Conservation (phyloP, 1,284 basidiomycete genomes). For the Trichosporon ovoides region DNA sequence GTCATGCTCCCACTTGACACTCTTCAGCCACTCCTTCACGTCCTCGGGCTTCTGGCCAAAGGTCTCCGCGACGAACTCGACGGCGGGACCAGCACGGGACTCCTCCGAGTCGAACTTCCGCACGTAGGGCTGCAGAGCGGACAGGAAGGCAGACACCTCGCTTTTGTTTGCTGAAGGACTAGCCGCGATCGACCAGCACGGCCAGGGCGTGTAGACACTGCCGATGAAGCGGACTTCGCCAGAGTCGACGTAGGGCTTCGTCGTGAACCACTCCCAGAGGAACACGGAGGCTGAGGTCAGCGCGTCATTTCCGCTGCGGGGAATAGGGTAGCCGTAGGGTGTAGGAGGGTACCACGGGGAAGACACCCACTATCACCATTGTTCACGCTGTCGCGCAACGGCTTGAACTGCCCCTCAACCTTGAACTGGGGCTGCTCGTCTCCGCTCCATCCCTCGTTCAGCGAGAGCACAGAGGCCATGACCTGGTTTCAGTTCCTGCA, state of each 20-base stretch:
- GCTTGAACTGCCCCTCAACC: constrained; percentile 81
- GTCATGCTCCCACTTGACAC: constrained; percentile 66
- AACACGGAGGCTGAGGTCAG: constrained; percentile 35
- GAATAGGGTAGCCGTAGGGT: no score
- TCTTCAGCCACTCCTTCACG: constrained; percentile 69
- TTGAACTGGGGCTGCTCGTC: constrained; percentile 61
- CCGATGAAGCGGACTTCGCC: constrained; percentile 70
- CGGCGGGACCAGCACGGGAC: constrained; percentile 57
- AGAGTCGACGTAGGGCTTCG: constrained; percentile 80
- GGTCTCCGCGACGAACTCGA: constrained; percentile 67
- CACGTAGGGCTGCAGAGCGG: constrained; percentile 61
- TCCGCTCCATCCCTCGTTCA: constrained; percentile 70
- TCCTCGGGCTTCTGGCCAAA: constrained; percentile 69
- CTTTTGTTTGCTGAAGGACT: constrained; percentile 57
- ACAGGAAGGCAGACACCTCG: constrained; percentile 59
- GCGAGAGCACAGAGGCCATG: constrained; percentile 91
- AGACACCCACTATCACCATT: constrained; percentile 54
- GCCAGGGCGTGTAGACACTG: constrained; percentile 69
- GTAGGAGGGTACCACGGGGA: no score
- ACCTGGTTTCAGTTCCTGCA: constrained; percentile 57
- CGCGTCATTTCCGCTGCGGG: no score
- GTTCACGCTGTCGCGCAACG: constrained; percentile 86
- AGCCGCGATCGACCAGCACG: constrained; percentile 88
- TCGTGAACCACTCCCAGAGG: constrained; percentile 95
- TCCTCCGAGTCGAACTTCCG: constrained; percentile 62